These are phyloP conservation scores for Teunomyces lycoperdinae DNA, from an alignment of 805 yeast genomes.

Conservation along the genomic window DNA sequence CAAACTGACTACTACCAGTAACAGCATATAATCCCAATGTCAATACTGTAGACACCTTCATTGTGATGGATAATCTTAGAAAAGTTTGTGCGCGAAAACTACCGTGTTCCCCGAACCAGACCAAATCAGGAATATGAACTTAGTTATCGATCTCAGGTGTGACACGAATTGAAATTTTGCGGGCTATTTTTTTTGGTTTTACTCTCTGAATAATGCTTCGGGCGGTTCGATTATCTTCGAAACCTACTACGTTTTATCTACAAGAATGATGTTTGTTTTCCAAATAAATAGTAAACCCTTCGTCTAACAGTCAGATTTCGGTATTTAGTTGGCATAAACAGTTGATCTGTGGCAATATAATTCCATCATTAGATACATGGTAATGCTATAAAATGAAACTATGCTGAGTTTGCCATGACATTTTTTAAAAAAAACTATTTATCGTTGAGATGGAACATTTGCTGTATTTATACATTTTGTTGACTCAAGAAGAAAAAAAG, in stretches of 20 bases:
- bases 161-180: no score
- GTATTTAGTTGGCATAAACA: conserved; percentile 26
- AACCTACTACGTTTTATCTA: neutral
- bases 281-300: conserved; percentile 14
- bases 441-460: neutral
- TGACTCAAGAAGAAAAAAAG: no score
- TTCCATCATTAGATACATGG: conserved; percentile 45
- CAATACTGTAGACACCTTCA: conserved; percentile 12
- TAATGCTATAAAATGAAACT: conserved; percentile 39
- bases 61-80: conserved; percentile 4
- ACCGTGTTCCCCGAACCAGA: conserved; percentile 1
- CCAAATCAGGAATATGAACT: neutral
- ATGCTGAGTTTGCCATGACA: conserved; percentile 42
- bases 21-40: conserved; percentile 10
- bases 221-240: neutral
- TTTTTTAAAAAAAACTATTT: neutral
- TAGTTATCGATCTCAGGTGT: no score
- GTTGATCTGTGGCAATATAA: conserved; percentile 38
- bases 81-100: conserved; percentile 2
- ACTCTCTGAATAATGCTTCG: neutral
- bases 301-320: conserved; percentile 10
- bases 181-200: no score
- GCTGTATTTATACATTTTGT: no score
- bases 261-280: conserved; percentile 18
- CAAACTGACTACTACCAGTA: neutral